Percentiles rank a stretch among this genome's conserved stretches.
Conservation (phyloP, 2,329 filamentous ascomycete species). For the Amauroascus niger region DNA sequence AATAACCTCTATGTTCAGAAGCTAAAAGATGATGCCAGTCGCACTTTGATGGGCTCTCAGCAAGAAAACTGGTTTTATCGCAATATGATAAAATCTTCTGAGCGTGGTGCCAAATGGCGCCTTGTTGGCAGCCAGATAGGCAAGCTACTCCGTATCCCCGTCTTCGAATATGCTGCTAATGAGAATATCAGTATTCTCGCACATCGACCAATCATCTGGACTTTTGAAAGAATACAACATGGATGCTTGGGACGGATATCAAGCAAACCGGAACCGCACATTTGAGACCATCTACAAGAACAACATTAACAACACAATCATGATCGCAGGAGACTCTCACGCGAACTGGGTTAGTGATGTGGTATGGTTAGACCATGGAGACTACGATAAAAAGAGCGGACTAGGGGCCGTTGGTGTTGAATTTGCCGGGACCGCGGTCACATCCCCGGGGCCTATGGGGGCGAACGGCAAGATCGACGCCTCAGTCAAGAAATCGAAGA, state of each 20-base stretch:
- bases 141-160: neutral
- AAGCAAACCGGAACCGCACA: conserved; percentile 23
- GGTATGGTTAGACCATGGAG: conserved; percentile 43
- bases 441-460: conserved; percentile 49
- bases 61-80: conserved; percentile 69
- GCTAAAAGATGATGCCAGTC: conserved; percentile 57
- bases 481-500: conserved; percentile 37
- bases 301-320: conserved; percentile 51
- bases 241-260: conserved; percentile 58
- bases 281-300: neutral
- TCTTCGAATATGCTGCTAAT: neutral
- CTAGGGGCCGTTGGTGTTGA: conserved; percentile 46
- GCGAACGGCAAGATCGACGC: conserved; percentile 47
- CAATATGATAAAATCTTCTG: conserved; percentile 47
- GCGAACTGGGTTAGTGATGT: conserved; percentile 53
- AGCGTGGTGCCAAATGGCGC: conserved; percentile 60
- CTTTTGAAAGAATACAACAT: conserved; percentile 40
- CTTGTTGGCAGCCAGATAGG: conserved; percentile 45
- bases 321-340: conserved; percentile 62
- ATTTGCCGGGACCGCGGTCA: conserved; percentile 54
- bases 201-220: conserved; percentile 26
- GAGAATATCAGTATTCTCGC: conserved; percentile 12
- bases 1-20: conserved; percentile 53
- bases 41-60: conserved; percentile 59
- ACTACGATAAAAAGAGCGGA: conserved; percentile 47